These are phyloP conservation scores for Neurospora sp. DNA, from an alignment of 2,329 filamentous ascomycete genomes.

Conservation along the genomic window DNA sequence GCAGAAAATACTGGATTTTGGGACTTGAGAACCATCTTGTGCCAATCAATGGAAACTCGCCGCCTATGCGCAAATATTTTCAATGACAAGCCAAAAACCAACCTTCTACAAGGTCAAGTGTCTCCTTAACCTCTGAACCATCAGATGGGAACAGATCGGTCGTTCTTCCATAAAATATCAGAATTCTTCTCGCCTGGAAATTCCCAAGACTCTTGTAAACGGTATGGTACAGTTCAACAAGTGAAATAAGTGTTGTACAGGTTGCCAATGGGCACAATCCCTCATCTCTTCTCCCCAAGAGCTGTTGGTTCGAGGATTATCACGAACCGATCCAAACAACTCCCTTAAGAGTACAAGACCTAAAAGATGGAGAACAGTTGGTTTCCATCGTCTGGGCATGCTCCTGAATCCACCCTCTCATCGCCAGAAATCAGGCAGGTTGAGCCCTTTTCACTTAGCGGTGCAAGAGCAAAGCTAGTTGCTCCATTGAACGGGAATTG, in stretches of 20 bases:
- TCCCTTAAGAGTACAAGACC: not conserved
- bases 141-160: not conserved
- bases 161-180: not conserved
- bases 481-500: conserved; percentile 37
- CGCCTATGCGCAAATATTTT: no score
- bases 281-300: not conserved
- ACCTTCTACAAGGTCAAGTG: not conserved
- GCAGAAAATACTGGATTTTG: no score
- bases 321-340: not conserved
- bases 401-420: conserved; percentile 20
- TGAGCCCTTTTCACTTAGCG: conserved; percentile 31
- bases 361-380: conserved; percentile 23
- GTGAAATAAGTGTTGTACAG: not conserved
- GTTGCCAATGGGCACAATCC: not conserved
- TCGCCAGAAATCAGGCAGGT: conserved; percentile 34
- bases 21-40: no score
- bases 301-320: not conserved
- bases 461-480: conserved; percentile 33
- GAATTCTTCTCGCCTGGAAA: not conserved
- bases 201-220: not conserved
- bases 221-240: not conserved
- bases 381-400: conserved; percentile 22
- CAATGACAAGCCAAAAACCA: not conserved
- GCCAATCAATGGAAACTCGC: no score
- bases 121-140: not conserved